Evolutionary conservation across 139 green algal species (phyloP).

Genomic region (Haematococcus lacustris): DNA sequence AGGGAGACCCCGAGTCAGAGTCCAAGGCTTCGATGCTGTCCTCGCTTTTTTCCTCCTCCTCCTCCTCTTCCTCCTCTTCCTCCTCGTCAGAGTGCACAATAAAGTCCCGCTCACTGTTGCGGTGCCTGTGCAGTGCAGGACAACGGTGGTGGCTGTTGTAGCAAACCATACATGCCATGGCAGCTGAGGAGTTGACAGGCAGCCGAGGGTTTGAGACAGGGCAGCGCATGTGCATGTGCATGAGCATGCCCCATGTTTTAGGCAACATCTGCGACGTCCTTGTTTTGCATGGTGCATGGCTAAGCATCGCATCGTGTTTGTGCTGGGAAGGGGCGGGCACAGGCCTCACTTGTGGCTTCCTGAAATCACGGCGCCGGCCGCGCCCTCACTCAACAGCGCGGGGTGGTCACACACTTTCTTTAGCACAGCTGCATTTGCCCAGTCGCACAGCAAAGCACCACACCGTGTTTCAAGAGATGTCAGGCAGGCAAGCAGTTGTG

Average conservation of each 20-base stretch:
- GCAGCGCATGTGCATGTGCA: neutral
- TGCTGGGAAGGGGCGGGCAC: too few species aligned
- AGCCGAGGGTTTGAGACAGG: neutral
- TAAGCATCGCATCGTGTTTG: too few species aligned
- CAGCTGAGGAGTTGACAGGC: neutral
- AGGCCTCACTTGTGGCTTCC: conserved; percentile 16
- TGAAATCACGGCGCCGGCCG: conserved; percentile 23
- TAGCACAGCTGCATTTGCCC: too few species aligned
- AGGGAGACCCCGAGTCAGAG: too few species aligned
- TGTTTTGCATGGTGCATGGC: too few species aligned
- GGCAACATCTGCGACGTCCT: neutral
- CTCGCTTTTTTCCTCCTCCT: too few species aligned
- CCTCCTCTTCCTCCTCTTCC: too few species aligned
- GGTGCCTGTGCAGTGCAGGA: neutral
- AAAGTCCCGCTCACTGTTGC: neutral
- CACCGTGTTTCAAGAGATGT: too few species aligned
- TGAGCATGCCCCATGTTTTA: neutral
- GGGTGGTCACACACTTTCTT: conserved; percentile 94
- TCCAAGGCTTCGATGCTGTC: too few species aligned
- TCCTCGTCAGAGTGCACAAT: neutral
- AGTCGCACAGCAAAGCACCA: too few species aligned
- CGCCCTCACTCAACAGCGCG: conserved; percentile 65
- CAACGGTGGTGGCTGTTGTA: neutral
- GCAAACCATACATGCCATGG: neutral
- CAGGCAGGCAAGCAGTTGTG: too few species aligned